Evolutionary conservation across 2,329 filamentous ascomycete genomes (phyloP), one percentile per base, ranked within the genome.

Genomic region (Exophiala dermatitidis): DNA sequence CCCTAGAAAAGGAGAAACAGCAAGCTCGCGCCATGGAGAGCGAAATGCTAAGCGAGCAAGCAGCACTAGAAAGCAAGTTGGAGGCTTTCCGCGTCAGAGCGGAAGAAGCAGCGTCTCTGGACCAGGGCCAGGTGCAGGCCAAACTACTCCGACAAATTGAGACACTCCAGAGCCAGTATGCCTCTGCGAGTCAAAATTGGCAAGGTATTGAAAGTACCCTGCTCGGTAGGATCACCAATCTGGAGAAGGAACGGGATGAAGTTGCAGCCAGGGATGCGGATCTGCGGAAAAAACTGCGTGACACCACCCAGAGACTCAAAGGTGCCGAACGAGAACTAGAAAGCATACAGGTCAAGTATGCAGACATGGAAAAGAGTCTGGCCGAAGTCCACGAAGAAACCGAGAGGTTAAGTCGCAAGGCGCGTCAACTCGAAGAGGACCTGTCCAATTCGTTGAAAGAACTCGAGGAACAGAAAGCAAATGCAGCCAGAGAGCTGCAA

Each of bases 131-230:
- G 65, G 82, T 86, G 0, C 90, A 95, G 64, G 87, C 87, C 41
- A 97, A 96, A 68, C 76, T 97, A 38, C 76, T 97, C 41, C 83
- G 93, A 38, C 94, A 98, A 70, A 86, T 98, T 50, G 93, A 98
- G 72, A 96, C 88, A 0, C 73, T 98, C 36, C 93, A 98, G 69
- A 93, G 88, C 4, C 94, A 98, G 68, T 95, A 98, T 70, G 84
- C 90, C 0, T 84, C 94, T 50, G 93, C 93, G 1, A 93, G 88
- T 62, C 89, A 95, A 65, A 98, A 98, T 64, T 98, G 94, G 93
- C 90, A 96, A 66, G 88, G 90, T 0, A 94, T 98, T 57, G 91
- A 98, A 69, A 82, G 86, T 6, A 94, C 88, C 2, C 72, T 98
- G 32, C 79, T 91, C 47, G 82, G 88, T 26, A 82, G 90, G 53